Base-by-base conservation (phyloP, 1,284 basidiomycete genomes). In the Pisolithus thermaeus region DNA sequence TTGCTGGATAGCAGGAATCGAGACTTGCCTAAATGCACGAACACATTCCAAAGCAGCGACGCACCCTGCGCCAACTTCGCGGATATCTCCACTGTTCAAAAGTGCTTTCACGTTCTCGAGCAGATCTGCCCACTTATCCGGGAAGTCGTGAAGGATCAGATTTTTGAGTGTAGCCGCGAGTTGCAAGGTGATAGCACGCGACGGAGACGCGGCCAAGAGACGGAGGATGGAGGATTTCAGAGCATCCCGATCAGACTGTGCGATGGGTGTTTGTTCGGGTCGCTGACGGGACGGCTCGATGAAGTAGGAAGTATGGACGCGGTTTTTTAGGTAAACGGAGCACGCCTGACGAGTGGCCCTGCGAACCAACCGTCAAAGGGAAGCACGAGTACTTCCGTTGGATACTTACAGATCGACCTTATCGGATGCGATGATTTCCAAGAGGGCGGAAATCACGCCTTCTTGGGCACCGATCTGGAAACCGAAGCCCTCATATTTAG, bases 241-340 rank as follows among this genome's bases (percentile, higher is more conserved):
- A 9, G 84, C 79, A 53, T 77, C 78, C 50, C 84, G 81, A 69
- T 92, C 90, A 0, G 83, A 78, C 28, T 68, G 63, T 2, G 79
- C 69, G 64, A 93, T 84, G 46, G 80, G 74, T 27, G 69, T 65
- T 44, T 79, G 77, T 61, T 88, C 85, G 0, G 81, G 73, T 38
- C 81, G 77, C 44, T 75, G 66, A 27, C 61, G 61, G 14, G 70
- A 56, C 9, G 70, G 55, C 50, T 81, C 80, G 56, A 81, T 61
- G 52, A 73, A 66, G 62, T 88, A 90, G 16, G 76, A 77, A 3
- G 74, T 74, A 55, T 79, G 78, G 48, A 90, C 82, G 62, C 90
- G 84, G 68, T 93, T 93, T 72, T 93, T 93, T 60, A 93, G 75
- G 77, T 85, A 93, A 22, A 93, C 87, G 12, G 84, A 77, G 55